Evolutionary conservation across 768 basidiomycete genomes (phyloP), one percentile per base, ranked within the genome.

Genomic region (Xerocomus spinulosus): DNA sequence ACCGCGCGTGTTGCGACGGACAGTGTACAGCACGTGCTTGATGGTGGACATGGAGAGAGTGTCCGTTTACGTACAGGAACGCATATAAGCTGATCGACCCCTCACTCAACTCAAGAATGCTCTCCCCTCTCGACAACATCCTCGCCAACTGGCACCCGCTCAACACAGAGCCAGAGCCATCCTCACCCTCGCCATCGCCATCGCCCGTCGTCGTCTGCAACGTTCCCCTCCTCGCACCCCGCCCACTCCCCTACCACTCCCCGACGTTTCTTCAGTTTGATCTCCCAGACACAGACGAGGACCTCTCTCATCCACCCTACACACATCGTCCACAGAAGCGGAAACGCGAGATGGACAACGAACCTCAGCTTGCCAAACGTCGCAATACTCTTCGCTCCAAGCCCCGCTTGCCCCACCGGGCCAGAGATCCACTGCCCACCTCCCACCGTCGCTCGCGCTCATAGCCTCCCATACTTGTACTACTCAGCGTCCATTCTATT

Each of bases 221-320:
- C 51, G 79, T 81, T 2, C 83, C 83, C n/a, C 71, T 85, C 46
- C 68, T 84, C 51, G 83, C 82, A 0, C 83, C 84, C 12, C 78
- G 77, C 21, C 83, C 83, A 0, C 76, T 85, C 30, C 84, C 83
- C 2, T 84, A 81, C 65, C 81, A 82, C 46, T 81, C 82, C 9
- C 83, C 83, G 23, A 78, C 77, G 0, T 83, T 84, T 62, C 78
- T 85, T 46, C 79, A 83, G 45, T 84, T 82, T 61, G 80, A 82
- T 47, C 68, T 79, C 20, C 84, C 84, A 0, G 83, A 83, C 67
- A 68, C 79, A 8, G 82, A 83, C 66, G 79, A 83, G 59, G 82
- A 85, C 59, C 76, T 85, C 34, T 85, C 84, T 0, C 78, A 78
- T 53, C 81, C 84, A 7, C 84, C 83, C 0, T 85, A 85, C 70